Conservation (phyloP, 2,329 filamentous ascomycete genomes). For the Saccharata proteae region DNA sequence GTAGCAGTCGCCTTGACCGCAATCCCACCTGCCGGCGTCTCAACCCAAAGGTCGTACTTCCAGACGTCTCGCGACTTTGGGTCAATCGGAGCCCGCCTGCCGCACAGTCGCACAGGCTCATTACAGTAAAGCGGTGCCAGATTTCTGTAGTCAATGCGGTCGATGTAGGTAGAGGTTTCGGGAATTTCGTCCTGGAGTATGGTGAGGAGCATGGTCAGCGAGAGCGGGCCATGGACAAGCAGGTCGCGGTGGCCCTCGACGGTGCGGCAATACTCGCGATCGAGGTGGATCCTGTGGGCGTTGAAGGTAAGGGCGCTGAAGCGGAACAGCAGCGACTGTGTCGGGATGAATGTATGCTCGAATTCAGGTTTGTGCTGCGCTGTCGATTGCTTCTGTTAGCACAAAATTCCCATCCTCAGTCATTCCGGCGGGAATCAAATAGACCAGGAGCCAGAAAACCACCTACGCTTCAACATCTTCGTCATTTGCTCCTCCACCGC, state of each 20-base stretch:
- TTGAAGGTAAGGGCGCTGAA: slow-evolving; percentile 72
- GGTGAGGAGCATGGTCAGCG: slow-evolving; percentile 63
- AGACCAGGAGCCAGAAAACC: background rate
- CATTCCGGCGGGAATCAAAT: background rate
- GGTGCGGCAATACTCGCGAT: slow-evolving; percentile 54
- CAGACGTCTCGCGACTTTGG: slow-evolving; percentile 13
- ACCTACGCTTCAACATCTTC: slow-evolving; percentile 27
- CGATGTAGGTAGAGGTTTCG: slow-evolving; percentile 30
- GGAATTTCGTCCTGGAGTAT: slow-evolving; percentile 35
- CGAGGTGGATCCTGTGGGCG: slow-evolving; percentile 80
- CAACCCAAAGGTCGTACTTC: slow-evolving; percentile 29
- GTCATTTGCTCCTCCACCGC: slow-evolving; percentile 16
- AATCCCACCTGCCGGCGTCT: slow-evolving; percentile 28
- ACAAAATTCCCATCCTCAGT: background rate
- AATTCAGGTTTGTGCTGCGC: slow-evolving; percentile 42
- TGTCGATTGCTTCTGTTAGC: slow-evolving; percentile 13
- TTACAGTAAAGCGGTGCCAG: slow-evolving; percentile 67
- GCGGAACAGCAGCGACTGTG: slow-evolving; percentile 64
- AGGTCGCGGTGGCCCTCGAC: slow-evolving; percentile 64
- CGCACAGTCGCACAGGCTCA: slow-evolving; percentile 59
- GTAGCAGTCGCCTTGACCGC: slow-evolving; percentile 34
- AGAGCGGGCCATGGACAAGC: slow-evolving; percentile 79
- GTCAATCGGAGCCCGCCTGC: slow-evolving; percentile 26
- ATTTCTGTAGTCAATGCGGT: slow-evolving; percentile 64
- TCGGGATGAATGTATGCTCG: slow-evolving; percentile 51